Evolutionary conservation across 225 moss, liverwort and hornwort species (phyloP), one percentile per base, ranked within the genome.

Genomic region (Antitrichia curtipendula): DNA sequence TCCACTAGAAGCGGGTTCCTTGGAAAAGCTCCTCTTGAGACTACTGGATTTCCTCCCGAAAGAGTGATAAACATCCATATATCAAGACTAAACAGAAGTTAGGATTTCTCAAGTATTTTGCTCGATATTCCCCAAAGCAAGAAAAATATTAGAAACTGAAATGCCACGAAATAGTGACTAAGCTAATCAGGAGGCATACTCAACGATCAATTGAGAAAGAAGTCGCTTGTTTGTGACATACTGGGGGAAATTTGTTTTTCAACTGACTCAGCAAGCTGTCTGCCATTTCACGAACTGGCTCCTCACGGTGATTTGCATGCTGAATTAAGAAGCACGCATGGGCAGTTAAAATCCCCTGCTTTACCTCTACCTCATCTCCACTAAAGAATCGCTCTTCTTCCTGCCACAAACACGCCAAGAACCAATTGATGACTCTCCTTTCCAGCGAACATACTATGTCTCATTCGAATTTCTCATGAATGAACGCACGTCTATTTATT

Each of bases 311-410:
- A 82, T 89, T 91, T 80, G 89, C 86, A 87, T 93, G 85, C 90
- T 86, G 94, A 41, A 96, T 95, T n/a, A 96, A 91, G 85, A 91
- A 96, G 84, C 93, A 95, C 34, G 94, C 91, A 88, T 96, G 95
- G 87, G 93, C 88, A 75, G 93, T 92, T 87, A 95, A 83, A 73
- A 93, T 91, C 34, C 75, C 92, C 87, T 95, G 94, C 75, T 94
- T 93, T 86, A 89, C 89, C 78, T 93, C 93, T 36, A 94, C 92
- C 89, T 96, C 95, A 70, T 94, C 90, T 75, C 95, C 95, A 90
- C 87, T 95, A 45, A 53, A 82, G 41, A 89, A 90, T 40, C 84
- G 89, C 87, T 91, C 91, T 87, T 93, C 94, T 89, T 91, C 95
- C 95, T 95, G 93, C 79, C 84, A 93, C 86, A 43, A 82, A 71